Percentiles rank a stretch among this genome's conserved stretches.
Evolutionary conservation across 306 rosid species (phyloP).

Genomic region (Argentina anserina): DNA sequence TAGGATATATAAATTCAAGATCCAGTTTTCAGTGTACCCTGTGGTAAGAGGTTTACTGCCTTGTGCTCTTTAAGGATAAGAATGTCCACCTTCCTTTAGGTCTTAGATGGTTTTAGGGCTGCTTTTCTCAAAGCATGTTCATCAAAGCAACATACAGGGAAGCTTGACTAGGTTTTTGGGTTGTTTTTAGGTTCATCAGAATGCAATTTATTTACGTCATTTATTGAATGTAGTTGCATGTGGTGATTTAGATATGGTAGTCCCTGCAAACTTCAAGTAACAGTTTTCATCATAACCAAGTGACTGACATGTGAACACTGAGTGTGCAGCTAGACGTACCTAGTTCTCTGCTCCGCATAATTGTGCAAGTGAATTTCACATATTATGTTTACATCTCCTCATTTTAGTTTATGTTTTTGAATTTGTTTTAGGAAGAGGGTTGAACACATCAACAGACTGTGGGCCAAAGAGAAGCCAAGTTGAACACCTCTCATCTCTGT

Average conservation of each 20-base stretch:
- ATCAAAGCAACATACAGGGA: no score
- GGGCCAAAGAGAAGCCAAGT: slow-evolving; percentile 30
- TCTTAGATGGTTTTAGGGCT: not conserved
- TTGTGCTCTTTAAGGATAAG: not conserved
- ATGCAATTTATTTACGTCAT: not conserved
- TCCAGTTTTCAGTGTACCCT: not conserved
- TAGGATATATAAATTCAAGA: not conserved
- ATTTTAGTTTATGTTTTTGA: slow-evolving; percentile 6
- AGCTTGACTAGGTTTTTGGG: not conserved
- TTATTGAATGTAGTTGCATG: not conserved
- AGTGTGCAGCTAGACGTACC: not conserved
- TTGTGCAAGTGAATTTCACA: not conserved
- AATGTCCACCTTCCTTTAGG: not conserved
- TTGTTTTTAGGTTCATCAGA: not conserved
- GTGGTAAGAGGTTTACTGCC: not conserved
- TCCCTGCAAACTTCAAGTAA: not conserved
- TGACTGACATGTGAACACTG: not conserved
- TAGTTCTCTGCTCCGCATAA: not conserved
- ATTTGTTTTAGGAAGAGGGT: slow-evolving; percentile 33
- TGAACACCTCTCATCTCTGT: slow-evolving; percentile 59
- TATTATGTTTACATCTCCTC: not conserved
- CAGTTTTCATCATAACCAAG: not conserved
- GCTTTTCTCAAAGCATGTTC: not conserved
- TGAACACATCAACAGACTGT: slow-evolving; percentile 25
- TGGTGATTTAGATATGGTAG: not conserved